Conservation (phyloP, 75 land plant genomes). For the Pinus taeda region DNA sequence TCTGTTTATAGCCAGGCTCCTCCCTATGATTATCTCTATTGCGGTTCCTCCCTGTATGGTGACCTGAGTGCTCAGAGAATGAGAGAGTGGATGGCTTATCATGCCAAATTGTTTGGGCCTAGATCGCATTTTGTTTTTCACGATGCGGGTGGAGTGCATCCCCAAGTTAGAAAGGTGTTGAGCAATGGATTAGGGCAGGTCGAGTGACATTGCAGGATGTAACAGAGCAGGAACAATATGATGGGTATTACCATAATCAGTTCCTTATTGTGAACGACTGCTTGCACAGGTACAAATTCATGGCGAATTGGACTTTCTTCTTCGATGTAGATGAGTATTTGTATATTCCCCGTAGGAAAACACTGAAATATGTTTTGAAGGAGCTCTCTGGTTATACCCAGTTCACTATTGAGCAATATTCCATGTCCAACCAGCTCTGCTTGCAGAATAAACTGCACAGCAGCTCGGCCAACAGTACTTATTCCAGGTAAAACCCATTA, state of each 20-base stretch:
- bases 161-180: constrained; percentile 51
- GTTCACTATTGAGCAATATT: constrained; percentile 75
- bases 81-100: constrained; percentile 89
- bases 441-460: not conserved
- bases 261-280: constrained; percentile 91
- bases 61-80: constrained; percentile 55
- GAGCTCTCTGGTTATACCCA: constrained; percentile 50
- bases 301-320: constrained; percentile 84
- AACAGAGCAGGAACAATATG: constrained; percentile 60
- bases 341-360: constrained; percentile 36
- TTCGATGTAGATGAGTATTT: constrained; percentile 92
- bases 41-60: constrained; percentile 87
- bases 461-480: not conserved
- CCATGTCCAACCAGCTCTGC: constrained; percentile 73
- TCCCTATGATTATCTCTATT: constrained; percentile 72
- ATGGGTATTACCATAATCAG: constrained; percentile 91
- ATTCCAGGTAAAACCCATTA: not conserved
- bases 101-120: constrained; percentile 70
- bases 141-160: constrained; percentile 78
- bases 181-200: constrained; percentile 68
- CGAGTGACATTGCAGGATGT: constrained; percentile 80
- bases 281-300: constrained; percentile 62
- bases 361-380: constrained; percentile 39
- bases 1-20: constrained; percentile 22
- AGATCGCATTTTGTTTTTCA: constrained; percentile 83